Percentiles rank a stretch among this genome's conserved stretches.
Evolutionary conservation across 345 rosid species (phyloP).

Genomic region (Gossypium anomalum): DNA sequence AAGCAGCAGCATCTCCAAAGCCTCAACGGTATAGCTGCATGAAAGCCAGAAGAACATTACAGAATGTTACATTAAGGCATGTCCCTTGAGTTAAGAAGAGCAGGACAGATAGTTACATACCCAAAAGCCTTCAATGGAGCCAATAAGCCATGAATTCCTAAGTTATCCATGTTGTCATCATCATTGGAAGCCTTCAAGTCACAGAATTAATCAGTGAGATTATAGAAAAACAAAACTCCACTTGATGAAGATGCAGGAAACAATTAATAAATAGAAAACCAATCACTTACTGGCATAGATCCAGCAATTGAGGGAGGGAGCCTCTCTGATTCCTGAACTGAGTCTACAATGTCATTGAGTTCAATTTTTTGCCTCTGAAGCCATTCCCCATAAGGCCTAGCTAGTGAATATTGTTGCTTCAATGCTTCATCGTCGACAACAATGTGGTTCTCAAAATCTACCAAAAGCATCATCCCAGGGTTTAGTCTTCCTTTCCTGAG

Average conservation of each 20-base stretch:
- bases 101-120: constrained; percentile 35
- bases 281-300: constrained; percentile 45
- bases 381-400: constrained; percentile 96
- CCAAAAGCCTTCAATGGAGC: constrained; percentile 96
- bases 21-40: constrained; percentile 90
- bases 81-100: not conserved
- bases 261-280: not conserved
- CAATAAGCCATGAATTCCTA: constrained; percentile 88
- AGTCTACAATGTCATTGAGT: constrained; percentile 64
- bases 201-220: constrained; percentile 10
- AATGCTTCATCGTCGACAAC: constrained; percentile 96
- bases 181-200: constrained; percentile 54
- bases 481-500: constrained; percentile 93
- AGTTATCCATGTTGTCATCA: constrained; percentile 75
- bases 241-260: not conserved
- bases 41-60: constrained; percentile 12
- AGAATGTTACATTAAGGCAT: constrained; percentile 3
- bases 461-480: constrained; percentile 99
- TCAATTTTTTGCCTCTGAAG: constrained; percentile 80
- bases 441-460: constrained; percentile 87
- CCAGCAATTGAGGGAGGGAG: constrained; percentile 66
- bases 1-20: constrained; percentile 94
- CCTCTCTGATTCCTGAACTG: constrained; percentile 62
- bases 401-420: constrained; percentile 85
- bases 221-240: not conserved